Percentiles rank a stretch among this genome's conserved stretches.
These are phyloP conservation scores for Stromatinia cepivora DNA, from an alignment of 2,329 filamentous ascomycete genomes.

Conservation along the genomic window DNA sequence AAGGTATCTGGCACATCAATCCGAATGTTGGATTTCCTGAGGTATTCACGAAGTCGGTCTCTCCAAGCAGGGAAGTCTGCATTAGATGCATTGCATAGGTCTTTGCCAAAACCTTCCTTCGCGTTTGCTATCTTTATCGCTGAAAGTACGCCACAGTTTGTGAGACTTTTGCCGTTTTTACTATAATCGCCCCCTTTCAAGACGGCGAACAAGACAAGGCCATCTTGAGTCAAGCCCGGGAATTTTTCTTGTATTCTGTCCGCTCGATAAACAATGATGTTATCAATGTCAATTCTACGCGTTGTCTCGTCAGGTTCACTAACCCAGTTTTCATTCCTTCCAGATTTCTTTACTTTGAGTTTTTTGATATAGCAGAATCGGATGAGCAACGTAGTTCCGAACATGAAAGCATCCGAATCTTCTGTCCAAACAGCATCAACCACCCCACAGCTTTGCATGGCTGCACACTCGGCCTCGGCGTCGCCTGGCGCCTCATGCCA, in stretches of 20 bases:
- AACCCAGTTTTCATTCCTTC: conserved; percentile 36
- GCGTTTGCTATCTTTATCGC: conserved; percentile 74
- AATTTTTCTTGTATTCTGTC: conserved; percentile 48
- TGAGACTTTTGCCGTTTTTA: conserved; percentile 68
- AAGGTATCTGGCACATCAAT: not conserved
- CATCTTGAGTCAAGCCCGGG: conserved; percentile 69
- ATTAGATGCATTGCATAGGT: conserved; percentile 3
- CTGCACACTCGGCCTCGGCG: conserved; percentile 89
- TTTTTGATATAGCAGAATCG: conserved; percentile 67
- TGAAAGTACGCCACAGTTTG: conserved; percentile 78
- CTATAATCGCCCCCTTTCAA: conserved; percentile 94
- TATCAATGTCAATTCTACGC: conserved; percentile 70
- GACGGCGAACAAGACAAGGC: conserved; percentile 87
- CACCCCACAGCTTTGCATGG: conserved; percentile 73
- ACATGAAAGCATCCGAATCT: conserved; percentile 95
- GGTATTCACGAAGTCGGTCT: conserved; percentile 3
- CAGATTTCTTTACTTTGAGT: not conserved
- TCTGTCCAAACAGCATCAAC: conserved; percentile 92
- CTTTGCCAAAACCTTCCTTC: conserved; percentile 74
- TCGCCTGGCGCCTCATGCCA: conserved; percentile 86
- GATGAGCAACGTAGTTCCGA: conserved; percentile 75
- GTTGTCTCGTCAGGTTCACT: conserved; percentile 62
- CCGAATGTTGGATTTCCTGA: not conserved
- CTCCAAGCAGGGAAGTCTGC: conserved; percentile 2
- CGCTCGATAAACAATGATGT: conserved; percentile 65